phyloP scores from a whole-genome alignment of 352 stramenopile genomes.

The Phytophthora gonapodyides region DNA sequence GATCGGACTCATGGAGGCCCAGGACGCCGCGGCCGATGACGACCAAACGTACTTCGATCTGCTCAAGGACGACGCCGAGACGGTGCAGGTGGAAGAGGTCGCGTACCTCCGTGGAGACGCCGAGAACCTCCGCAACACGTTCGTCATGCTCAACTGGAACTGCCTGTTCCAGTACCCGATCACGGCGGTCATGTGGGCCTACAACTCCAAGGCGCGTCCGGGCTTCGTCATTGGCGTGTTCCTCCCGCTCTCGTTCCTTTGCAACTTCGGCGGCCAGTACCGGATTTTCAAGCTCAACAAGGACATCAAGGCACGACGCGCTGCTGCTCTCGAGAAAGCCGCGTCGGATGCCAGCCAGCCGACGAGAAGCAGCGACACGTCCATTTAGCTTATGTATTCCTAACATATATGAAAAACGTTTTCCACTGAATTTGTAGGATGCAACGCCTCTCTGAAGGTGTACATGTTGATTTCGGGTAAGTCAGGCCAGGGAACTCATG shows the following conservation, averaged over 20 bases:
- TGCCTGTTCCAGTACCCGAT: slow-evolving; percentile 51
- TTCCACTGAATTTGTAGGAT: too few species aligned
- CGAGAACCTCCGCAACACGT: slow-evolving; percentile 36
- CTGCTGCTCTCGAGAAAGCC: slow-evolving; percentile 1
- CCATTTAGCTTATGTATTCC: slow-evolving; percentile 9
- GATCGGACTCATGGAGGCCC: slow-evolving; percentile 11
- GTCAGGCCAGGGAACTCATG: too few species aligned
- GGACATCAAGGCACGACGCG: slow-evolving; percentile 28
- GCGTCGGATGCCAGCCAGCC: background rate
- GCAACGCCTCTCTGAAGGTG: background rate
- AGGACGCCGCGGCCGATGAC: slow-evolving; percentile 19
- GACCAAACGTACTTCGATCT: slow-evolving; percentile 19
- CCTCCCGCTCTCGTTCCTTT: slow-evolving; percentile 43
- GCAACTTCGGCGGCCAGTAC: slow-evolving; percentile 35
- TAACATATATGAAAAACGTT: background rate
- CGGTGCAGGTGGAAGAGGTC: slow-evolving; percentile 26
- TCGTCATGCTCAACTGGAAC: slow-evolving; percentile 46
- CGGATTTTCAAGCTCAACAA: slow-evolving; percentile 42
- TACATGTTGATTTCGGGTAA: background rate
- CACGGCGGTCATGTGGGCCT: slow-evolving; percentile 46
- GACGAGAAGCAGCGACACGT: background rate
- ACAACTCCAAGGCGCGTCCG: slow-evolving; percentile 34
- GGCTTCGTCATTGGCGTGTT: slow-evolving; percentile 40
- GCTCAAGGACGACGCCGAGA: slow-evolving; percentile 14
- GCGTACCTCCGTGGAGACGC: slow-evolving; percentile 27